Evolutionary conservation across 1,284 basidiomycete species (phyloP).

Genomic region (Sporisorium graminicola): DNA sequence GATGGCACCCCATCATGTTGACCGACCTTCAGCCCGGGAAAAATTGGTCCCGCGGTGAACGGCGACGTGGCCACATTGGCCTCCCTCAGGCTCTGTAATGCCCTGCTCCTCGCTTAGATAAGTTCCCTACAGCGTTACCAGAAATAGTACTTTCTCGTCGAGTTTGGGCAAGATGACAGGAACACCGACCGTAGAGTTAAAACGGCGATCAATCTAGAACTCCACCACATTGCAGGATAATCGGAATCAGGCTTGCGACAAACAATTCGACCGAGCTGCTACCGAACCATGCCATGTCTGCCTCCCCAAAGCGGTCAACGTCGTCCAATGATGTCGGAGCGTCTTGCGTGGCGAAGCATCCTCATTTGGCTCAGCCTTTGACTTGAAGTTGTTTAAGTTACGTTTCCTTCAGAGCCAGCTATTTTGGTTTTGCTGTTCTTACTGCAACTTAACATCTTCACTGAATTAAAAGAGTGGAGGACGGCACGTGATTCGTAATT

Average conservation of each 20-base stretch:
- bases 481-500: constrained; percentile 17
- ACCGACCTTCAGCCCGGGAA: not conserved
- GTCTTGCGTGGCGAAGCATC: no score
- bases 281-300: not conserved
- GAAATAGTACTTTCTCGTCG: not conserved
- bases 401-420: not conserved
- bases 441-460: constrained; percentile 1
- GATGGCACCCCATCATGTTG: not conserved
- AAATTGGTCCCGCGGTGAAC: not conserved
- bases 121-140: not conserved
- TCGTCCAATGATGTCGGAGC: not conserved
- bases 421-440: no score
- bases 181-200: not conserved
- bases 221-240: no score
- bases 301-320: not conserved
- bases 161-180: no score
- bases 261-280: not conserved
- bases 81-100: not conserved
- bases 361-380: no score
- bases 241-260: no score
- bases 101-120: constrained; percentile 1
- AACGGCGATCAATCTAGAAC: not conserved
- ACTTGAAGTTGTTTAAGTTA: not conserved
- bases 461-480: no score
- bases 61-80: not conserved